Evolutionary conservation across 2,329 filamentous ascomycete species (phyloP).

Genomic region (Aspergillus flavus): DNA sequence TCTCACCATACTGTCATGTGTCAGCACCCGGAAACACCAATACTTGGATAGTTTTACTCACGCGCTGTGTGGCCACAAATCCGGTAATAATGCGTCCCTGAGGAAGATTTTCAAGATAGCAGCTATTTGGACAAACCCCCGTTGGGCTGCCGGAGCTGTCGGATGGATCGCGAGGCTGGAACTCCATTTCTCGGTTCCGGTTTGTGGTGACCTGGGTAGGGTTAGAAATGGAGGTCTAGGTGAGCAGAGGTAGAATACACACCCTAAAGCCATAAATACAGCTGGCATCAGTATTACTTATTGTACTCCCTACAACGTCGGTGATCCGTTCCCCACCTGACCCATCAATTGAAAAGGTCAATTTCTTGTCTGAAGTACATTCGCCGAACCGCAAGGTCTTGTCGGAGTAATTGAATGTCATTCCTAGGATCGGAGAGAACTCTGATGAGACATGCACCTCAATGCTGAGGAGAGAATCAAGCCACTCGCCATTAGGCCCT

Average conservation of each 20-base stretch:
- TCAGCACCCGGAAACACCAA: neutral
- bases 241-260: neutral
- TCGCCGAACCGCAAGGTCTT: neutral
- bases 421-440: neutral
- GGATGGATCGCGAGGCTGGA: neutral
- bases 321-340: neutral
- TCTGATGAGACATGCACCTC: neutral
- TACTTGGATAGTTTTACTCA: neutral
- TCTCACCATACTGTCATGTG: neutral
- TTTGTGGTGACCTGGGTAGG: neutral
- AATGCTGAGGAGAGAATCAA: neutral
- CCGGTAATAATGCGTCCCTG: neutral
- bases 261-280: neutral
- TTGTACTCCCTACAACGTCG: neutral
- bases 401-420: neutral
- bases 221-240: neutral
- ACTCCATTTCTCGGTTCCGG: neutral
- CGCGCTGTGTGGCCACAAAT: neutral
- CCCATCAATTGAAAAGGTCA: neutral
- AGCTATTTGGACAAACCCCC: too few relatives aligned
- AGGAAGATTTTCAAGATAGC: neutral
- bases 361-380: neutral
- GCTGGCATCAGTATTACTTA: neutral
- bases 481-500: neutral
- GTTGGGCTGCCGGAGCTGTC: neutral